These are phyloP conservation scores for Annona cherimola DNA, from an alignment of 164 flowering plant genomes.

Conservation along the genomic window DNA sequence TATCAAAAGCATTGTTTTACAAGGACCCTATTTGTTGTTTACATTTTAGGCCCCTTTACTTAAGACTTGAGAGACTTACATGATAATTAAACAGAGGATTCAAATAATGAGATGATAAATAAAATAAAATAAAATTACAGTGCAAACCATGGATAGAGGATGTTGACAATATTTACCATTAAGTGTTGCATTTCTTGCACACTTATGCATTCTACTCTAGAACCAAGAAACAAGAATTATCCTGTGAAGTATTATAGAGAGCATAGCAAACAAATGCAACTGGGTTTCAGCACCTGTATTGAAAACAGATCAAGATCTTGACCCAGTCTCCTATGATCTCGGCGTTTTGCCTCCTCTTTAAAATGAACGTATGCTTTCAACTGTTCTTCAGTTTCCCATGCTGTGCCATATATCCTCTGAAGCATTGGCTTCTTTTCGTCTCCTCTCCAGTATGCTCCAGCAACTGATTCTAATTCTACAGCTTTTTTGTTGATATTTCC, in stretches of 20 bases:
- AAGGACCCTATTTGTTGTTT: too few species aligned
- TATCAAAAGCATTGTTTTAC: too few species aligned
- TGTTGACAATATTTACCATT: too few species aligned
- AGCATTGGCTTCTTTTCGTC: constrained; percentile 83
- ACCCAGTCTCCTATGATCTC: constrained; percentile 91
- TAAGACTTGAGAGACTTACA: too few species aligned
- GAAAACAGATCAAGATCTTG: constrained; percentile 95
- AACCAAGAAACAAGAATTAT: neutral
- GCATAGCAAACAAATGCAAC: neutral
- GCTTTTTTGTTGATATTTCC: constrained; percentile 83
- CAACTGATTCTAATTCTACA: constrained; percentile 90
- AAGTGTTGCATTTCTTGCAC: too few species aligned
- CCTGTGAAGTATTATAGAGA: neutral
- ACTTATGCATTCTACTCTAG: neutral
- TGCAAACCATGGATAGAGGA: too few species aligned
- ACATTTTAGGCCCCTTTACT: too few species aligned
- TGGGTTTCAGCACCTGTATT: constrained; percentile 54
- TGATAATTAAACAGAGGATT: too few species aligned
- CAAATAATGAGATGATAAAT: too few species aligned
- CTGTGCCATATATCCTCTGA: constrained; percentile 96
- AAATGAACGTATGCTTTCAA: constrained; percentile 81
- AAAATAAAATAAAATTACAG: too few species aligned
- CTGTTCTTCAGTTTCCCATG: constrained; percentile 93
- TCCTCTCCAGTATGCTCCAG: constrained; percentile 99
- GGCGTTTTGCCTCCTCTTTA: constrained; percentile 90